Base-by-base conservation (phyloP, 2,329 filamentous ascomycete genomes). In the Aspergillus bombycis region DNA sequence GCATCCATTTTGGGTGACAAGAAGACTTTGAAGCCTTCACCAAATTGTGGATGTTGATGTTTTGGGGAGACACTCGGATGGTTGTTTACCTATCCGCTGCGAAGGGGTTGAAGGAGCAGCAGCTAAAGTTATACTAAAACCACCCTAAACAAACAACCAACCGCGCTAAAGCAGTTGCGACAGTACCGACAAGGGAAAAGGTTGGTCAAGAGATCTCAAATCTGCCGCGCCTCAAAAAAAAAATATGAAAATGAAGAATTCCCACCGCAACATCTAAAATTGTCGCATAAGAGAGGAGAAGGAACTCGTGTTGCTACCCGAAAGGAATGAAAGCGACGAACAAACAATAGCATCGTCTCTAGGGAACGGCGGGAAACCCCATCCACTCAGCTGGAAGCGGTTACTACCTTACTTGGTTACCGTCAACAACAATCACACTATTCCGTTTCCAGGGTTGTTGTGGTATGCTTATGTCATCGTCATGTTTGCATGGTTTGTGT, bases 1-100 rank as follows among this genome's bases (percentile, higher is more conserved):
- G 79, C 80, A 72, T 83, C 81, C 81, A 83, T 83, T 28, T 65
- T 77, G 64, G 54, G 57, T 45, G 21, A 53, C 38, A 14, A 36
- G 36, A 59, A 30, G 34, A 53, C 36, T 48, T 57, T 55, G 46
- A 63, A 48, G 53, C 38, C 64, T 66, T 63, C 61, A 65, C 55
- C 62, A 64, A 60, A 67, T 52, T 50, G 61, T 52, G 53, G 41
- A 36, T 50, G 58, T 60, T 61, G 54, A 60, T 58, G 58, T 41
- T 60, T 64, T 52, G 57, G 55, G 58, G 52, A 57, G 16, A 21
- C 21, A 41, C 50, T 53, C 43, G 50, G 65, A 56, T 48, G 61
- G 62, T 66, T 70, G 68, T 70, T 70, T 70, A 69, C 67, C 61
- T 67, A 62, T 63, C 63, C 59, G 58, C 62, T 59, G 50, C 60